phyloP scores from a whole-genome alignment of 805 yeast genomes.

The Wickerhamiella allomyrinae region DNA sequence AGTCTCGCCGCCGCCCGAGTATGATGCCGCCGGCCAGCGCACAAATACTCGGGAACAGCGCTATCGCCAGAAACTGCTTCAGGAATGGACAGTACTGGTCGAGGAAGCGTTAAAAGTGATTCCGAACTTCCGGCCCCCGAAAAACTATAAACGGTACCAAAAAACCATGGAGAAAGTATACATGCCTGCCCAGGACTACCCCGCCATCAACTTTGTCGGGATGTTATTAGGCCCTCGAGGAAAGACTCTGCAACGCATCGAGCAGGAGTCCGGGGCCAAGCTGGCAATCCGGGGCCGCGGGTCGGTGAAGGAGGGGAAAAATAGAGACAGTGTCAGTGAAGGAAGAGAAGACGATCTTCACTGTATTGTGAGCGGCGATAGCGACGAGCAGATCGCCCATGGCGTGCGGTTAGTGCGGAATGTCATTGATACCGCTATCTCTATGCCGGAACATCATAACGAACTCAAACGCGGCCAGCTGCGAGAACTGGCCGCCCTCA shows the following conservation, averaged over 20 bases:
- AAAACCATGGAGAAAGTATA: slow-evolving; percentile 68
- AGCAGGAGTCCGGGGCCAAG: slow-evolving; percentile 73
- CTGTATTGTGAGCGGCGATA: slow-evolving; percentile 72
- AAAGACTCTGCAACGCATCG: slow-evolving; percentile 65
- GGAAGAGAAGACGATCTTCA: slow-evolving; percentile 73
- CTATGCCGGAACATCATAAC: slow-evolving; percentile 86
- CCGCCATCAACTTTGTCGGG: slow-evolving; percentile 88
- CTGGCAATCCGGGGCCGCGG: slow-evolving; percentile 92
- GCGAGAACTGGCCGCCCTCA: slow-evolving; percentile 80
- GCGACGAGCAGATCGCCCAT: slow-evolving; percentile 56
- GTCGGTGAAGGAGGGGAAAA: slow-evolving; percentile 82
- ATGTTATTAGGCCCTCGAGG: slow-evolving; percentile 91
- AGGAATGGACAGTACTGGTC: slow-evolving; percentile 69
- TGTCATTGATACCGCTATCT: slow-evolving; percentile 68
- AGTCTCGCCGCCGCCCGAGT: slow-evolving; percentile 86
- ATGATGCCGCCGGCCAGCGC: slow-evolving; percentile 71
- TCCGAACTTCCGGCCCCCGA: slow-evolving; percentile 70
- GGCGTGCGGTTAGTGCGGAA: slow-evolving; percentile 64
- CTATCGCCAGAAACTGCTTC: slow-evolving; percentile 45
- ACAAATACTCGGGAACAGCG: slow-evolving; percentile 70
- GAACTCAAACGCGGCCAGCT: slow-evolving; percentile 82
- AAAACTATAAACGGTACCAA: slow-evolving; percentile 56
- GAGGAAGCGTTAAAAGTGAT: slow-evolving; percentile 56
- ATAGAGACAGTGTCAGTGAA: slow-evolving; percentile 33
- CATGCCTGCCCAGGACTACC: slow-evolving; percentile 75